Conservation (phyloP, 148 eudicot species). For the Nyssa sinensis region DNA sequence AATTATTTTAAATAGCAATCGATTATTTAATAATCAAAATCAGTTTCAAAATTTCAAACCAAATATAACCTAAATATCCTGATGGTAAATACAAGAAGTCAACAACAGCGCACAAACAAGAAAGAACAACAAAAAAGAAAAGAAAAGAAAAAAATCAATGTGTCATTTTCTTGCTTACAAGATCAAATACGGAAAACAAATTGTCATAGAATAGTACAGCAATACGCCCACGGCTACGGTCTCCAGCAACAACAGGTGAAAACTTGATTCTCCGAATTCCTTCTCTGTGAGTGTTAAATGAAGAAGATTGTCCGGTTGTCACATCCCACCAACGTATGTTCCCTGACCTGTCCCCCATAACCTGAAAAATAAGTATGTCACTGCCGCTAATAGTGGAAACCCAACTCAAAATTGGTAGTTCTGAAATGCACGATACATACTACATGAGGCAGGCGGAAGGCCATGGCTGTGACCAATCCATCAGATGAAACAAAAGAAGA, state of each 20-base stretch:
- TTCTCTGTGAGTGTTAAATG: slow-evolving; percentile 92
- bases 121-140: background rate
- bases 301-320: slow-evolving; percentile 89
- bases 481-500: slow-evolving; percentile 91
- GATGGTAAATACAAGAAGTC: slow-evolving; percentile 1
- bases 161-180: slow-evolving; percentile 51
- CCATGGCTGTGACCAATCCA: slow-evolving; percentile 96
- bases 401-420: slow-evolving; percentile 1
- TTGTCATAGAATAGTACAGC: slow-evolving; percentile 93
- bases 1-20: no score
- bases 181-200: slow-evolving; percentile 90
- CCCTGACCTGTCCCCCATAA: slow-evolving; percentile 98
- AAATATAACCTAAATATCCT: background rate
- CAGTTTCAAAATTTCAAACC: no score
- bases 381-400: slow-evolving; percentile 12
- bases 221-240: slow-evolving; percentile 90
- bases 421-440: slow-evolving; percentile 41
- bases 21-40: no score
- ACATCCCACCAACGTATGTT: slow-evolving; percentile 99
- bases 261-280: slow-evolving; percentile 96
- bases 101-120: background rate
- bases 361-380: slow-evolving; percentile 46
- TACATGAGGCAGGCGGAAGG: slow-evolving; percentile 98
- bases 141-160: slow-evolving; percentile 7
- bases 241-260: slow-evolving; percentile 94